phyloP scores from a whole-genome alignment of 371 early-diverging fungal genomes.

The Mucor indicus region DNA sequence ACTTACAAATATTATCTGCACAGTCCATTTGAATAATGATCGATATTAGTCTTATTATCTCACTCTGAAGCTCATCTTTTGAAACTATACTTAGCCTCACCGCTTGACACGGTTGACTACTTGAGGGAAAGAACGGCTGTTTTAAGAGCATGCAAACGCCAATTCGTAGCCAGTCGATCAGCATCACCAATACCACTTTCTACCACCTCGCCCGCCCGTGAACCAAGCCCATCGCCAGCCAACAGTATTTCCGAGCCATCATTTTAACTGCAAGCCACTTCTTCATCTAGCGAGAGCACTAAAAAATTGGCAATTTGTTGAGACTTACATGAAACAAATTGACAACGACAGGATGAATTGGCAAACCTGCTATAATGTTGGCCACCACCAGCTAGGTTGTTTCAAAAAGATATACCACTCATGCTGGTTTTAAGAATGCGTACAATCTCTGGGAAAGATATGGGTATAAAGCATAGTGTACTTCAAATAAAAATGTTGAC shows the following conservation, averaged over 20 bases:
- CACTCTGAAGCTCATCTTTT: too few species aligned
- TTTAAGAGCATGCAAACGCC: slow-evolving; percentile 3
- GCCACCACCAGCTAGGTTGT: neutral
- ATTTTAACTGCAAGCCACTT: slow-evolving; percentile 6
- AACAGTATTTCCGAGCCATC: slow-evolving; percentile 6
- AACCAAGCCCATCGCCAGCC: slow-evolving; percentile 3
- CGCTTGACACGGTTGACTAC: too few species aligned
- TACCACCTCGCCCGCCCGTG: slow-evolving; percentile 7
- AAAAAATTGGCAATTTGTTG: slow-evolving; percentile 11
- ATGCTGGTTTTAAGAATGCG: too few species aligned
- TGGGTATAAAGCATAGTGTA: too few species aligned
- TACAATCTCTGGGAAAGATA: too few species aligned
- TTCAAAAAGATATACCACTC: too few species aligned
- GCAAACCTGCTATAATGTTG: neutral
- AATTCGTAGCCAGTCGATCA: slow-evolving; percentile 23
- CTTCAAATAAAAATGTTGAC: too few species aligned
- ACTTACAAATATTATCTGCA: too few species aligned
- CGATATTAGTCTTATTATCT: too few species aligned
- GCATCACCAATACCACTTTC: slow-evolving; percentile 11
- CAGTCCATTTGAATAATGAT: too few species aligned
- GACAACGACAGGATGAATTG: neutral
- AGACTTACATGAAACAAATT: slow-evolving; percentile 5
- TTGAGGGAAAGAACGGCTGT: neutral
- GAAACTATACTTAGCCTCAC: too few species aligned
- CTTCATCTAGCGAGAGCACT: neutral